Percentiles rank a stretch among this genome's conserved stretches.
Evolutionary conservation across 2,329 filamentous ascomycete species (phyloP).

Genomic region (Achaetomium macrosporum): DNA sequence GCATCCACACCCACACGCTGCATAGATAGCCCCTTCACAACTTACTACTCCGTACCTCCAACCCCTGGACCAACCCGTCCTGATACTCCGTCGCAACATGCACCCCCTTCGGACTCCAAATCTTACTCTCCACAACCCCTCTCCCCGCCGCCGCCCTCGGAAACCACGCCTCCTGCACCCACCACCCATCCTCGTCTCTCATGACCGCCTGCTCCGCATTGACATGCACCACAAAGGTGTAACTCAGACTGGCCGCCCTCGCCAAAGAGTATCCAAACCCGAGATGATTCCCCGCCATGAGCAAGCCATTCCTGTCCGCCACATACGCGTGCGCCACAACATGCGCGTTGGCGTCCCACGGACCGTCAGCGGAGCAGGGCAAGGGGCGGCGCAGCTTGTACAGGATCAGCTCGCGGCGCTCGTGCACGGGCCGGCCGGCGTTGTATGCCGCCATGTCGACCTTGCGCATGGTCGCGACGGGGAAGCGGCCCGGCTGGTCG

Average conservation of each 20-base stretch:
- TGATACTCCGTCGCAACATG: conserved; percentile 52
- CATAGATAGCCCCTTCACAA: conserved; percentile 3
- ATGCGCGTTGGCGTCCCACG: conserved; percentile 37
- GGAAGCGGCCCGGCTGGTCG: conserved; percentile 40
- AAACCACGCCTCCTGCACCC: conserved; percentile 48
- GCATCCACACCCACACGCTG: not conserved
- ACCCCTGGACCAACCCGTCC: conserved; percentile 36
- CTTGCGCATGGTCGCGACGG: conserved; percentile 48
- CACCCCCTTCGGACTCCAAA: conserved; percentile 48
- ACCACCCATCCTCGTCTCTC: conserved; percentile 39
- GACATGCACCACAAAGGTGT: conserved; percentile 48
- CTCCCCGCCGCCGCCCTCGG: conserved; percentile 43
- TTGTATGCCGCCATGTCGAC: conserved; percentile 48
- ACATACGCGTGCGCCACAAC: conserved; percentile 45
- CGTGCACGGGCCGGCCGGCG: conserved; percentile 35
- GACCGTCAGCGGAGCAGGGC: conserved; percentile 26
- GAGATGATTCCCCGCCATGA: conserved; percentile 46
- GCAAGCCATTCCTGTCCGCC: conserved; percentile 48
- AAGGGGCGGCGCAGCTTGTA: conserved; percentile 45
- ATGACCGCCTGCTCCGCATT: conserved; percentile 45
- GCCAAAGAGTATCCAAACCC: conserved; percentile 40
- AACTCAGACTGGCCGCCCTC: conserved; percentile 42
- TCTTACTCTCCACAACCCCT: conserved; percentile 43
- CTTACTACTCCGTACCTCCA: conserved; percentile 6
- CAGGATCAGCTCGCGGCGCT: conserved; percentile 43